Evolutionary conservation across 2,329 filamentous ascomycete species (phyloP).

Genomic region (Botrytis fabae): DNA sequence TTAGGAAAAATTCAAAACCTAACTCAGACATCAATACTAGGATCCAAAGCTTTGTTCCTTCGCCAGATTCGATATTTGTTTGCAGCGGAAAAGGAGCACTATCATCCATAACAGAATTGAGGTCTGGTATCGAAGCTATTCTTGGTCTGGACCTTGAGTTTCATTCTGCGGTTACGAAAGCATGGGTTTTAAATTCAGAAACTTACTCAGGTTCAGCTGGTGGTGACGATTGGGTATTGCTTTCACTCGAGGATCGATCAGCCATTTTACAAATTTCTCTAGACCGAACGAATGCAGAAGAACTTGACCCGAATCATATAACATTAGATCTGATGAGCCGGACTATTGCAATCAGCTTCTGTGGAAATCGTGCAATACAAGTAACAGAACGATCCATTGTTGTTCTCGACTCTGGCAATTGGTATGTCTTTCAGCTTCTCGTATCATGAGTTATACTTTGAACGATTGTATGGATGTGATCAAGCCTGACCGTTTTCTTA

Average conservation of each 20-base stretch:
- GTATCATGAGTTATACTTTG: not conserved
- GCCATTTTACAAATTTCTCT: slow-evolving; percentile 48
- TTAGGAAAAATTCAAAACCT: slow-evolving; percentile 26
- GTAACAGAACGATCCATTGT: slow-evolving; percentile 50
- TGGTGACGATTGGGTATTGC: slow-evolving; percentile 34
- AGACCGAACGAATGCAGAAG: slow-evolving; percentile 49
- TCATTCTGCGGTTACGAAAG: slow-evolving; percentile 50
- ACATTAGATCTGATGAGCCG: slow-evolving; percentile 54
- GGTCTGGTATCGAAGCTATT: slow-evolving; percentile 68
- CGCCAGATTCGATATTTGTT: slow-evolving; percentile 62
- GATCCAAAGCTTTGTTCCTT: slow-evolving; percentile 34
- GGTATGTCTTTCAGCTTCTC: slow-evolving; percentile 28
- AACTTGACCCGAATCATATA: slow-evolving; percentile 45
- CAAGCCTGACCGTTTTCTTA: not conserved
- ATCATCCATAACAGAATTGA: slow-evolving; percentile 67
- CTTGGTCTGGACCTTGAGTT: slow-evolving; percentile 60
- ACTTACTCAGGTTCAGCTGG: slow-evolving; percentile 23
- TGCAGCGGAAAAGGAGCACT: slow-evolving; percentile 63
- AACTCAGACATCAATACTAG: not conserved
- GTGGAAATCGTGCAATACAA: slow-evolving; percentile 49
- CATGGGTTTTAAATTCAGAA: slow-evolving; percentile 51
- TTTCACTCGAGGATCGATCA: slow-evolving; percentile 37
- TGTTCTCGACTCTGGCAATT: slow-evolving; percentile 24
- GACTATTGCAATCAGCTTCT: slow-evolving; percentile 50
- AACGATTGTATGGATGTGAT: not conserved